Evolutionary conservation across 371 early-diverging fungal species (phyloP), one percentile per base, ranked within the genome.

Genomic region (Mucor circinelloides): DNA sequence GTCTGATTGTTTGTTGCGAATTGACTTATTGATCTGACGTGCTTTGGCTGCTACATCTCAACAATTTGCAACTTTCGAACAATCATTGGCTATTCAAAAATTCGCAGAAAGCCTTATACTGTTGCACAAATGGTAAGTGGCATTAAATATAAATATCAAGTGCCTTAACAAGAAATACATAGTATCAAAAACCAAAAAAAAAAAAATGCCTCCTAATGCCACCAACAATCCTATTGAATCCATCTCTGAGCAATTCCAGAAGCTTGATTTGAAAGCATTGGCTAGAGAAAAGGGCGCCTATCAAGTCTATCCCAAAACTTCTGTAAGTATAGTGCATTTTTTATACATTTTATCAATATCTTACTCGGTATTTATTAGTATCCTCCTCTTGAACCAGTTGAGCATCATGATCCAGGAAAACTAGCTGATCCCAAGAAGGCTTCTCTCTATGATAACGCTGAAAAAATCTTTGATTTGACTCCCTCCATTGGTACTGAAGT

Each of bases 401-500:
- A 72, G 31, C 65, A 72, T 9, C 10, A 63, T 6, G 75, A 75
- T 55, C 62, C 58, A 5, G 85, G 79, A 31, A 74, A 76, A 36
- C 72, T 67, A 0, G 84, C 71, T 19, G 87, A 88, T 52, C 82
- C 85, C 15, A 81, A 75, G 44, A 84, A 84, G 73, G 76, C 76
- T 48, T 81, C 86, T 3, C 77, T 88, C 30, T 76, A 81, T 58
- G 73, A 73, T 54, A 77, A 74, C 23, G 86, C 83, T 32, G 74
- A 78, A 55, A 82, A 84, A 70, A 71, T 81, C 27, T 73, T 81
- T 67, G 83, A 87, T 31, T 73, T 87, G 28, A 73, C 85, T 0
- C 87, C 84, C 27, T 71, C 71, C 60, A 75, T 89, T 54, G 88
- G 89, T 48, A 87, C 89, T 15, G 88, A 87, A 67, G 66, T 89